Conservation (phyloP, 2,329 filamentous ascomycete genomes). For the Sporothrix phasma region DNA sequence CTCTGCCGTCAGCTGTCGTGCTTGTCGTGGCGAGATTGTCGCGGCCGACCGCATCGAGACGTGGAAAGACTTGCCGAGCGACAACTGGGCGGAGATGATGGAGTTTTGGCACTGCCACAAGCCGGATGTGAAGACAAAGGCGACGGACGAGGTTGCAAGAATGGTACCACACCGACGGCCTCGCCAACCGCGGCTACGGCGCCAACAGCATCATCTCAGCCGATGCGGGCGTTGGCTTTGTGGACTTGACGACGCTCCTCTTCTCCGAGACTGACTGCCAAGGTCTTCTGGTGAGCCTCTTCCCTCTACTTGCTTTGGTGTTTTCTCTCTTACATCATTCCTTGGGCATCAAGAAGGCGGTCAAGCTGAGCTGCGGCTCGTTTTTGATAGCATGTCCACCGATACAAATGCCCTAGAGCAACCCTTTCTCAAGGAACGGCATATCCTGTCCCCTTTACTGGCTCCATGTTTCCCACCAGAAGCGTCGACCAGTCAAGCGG, state of each 20-base stretch:
- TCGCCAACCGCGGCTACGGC: constrained; percentile 66
- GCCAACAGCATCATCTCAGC: constrained; percentile 65
- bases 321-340: constrained; percentile 2
- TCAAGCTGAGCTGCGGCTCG: constrained; percentile 30
- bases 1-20: constrained; percentile 34
- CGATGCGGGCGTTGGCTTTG: constrained; percentile 57
- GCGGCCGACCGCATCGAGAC: constrained; percentile 30
- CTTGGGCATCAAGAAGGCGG: constrained; percentile 54
- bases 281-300: constrained; percentile 30
- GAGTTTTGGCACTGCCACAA: constrained; percentile 99
- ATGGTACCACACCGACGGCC: constrained; percentile 31
- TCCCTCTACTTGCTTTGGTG: constrained; percentile 13
- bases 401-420: constrained; percentile 59
- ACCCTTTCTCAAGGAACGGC: not conserved
- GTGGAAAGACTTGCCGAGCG: constrained; percentile 92
- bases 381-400: constrained; percentile 50
- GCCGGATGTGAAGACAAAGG: constrained; percentile 37
- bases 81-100: constrained; percentile 99
- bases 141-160: not conserved
- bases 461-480: not conserved
- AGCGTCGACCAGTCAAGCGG: not conserved
- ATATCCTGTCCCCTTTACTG: not conserved
- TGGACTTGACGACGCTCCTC: constrained; percentile 71
- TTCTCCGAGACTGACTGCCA: constrained; percentile 57
- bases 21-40: constrained; percentile 32